Base-by-base conservation (phyloP, 2,329 filamentous ascomycete genomes). In the Clarireedia paspali region DNA sequence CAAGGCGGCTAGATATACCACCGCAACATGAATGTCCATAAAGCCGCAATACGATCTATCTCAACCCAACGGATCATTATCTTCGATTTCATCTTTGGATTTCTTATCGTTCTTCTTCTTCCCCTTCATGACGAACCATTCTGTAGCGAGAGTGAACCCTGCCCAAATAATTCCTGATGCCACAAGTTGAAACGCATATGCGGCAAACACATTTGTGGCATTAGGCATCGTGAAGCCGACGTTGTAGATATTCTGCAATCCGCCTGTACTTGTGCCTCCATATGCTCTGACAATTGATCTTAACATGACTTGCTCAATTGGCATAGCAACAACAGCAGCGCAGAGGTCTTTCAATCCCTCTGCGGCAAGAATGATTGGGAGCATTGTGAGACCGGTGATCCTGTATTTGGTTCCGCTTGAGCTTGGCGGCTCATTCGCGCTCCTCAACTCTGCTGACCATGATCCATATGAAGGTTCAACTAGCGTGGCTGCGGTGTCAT, bases 401-500 rank as follows among this genome's bases (percentile, higher is more conserved):
- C 64, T 61, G 50, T 70, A 70, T 36, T 60, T 62, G 20, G 57
- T 50, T 6, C 47, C 55, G 30, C 59, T 59, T n/a, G 62, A 57
- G 14, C 57, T 46, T 47, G 59, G 59, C n/a, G 61, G 61, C 17
- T 69, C 67, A 51, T 68, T 68, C 5, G 66, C 64, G 55, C 62
- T 68, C 40, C 68, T 60, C 17, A 70, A 56, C 50, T 70, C 68
- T n/a, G 68, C 68, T 14, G 68, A 70, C 66, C 67, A 70, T 2
- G 64, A 59, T 5, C 64, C 63, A 40, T 50, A 55, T 15, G 65
- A 62, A 15, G 60, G 52, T 44, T 67, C 64, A 15, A 39, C 39
- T 20, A 47, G 10, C 20, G 54, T 46, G n/a, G 49, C 44, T 48
- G 63, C 30, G 2, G 30, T 62, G 24, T 67, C 60, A 53, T 70